Conservation (phyloP, 2,329 filamentous ascomycete species). For the Ceratocystis ficicola region DNA sequence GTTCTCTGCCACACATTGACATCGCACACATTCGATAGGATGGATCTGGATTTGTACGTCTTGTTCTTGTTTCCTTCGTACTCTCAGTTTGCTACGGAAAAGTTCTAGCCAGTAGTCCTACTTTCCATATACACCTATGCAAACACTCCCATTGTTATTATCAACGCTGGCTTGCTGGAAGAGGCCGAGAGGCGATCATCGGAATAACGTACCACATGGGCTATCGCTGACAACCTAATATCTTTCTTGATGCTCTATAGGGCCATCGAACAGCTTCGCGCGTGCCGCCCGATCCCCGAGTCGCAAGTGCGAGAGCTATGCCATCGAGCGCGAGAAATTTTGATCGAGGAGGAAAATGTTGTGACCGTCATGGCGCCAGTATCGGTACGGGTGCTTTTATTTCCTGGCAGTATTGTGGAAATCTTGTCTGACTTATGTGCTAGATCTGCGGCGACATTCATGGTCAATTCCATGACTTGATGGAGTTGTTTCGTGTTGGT, state of each 20-base stretch:
- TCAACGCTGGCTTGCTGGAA: not conserved
- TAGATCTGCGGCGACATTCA: constrained; percentile 95
- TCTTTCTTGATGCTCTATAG: constrained; percentile 35
- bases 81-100: not conserved
- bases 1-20: not conserved
- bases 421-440: not conserved
- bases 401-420: not conserved
- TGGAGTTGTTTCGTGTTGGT: constrained; percentile 91
- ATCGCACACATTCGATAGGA: constrained; percentile 34
- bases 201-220: not conserved
- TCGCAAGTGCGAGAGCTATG: constrained; percentile 90
- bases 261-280: constrained; percentile 87
- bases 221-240: not conserved
- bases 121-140: no score
- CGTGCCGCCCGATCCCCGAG: constrained; percentile 92
- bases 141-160: not conserved
- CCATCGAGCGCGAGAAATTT: constrained; percentile 87
- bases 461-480: constrained; percentile 90
- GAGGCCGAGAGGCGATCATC: not conserved
- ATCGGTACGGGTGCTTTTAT: constrained; percentile 47
- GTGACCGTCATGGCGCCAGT: constrained; percentile 91
- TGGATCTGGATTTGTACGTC: constrained; percentile 78
- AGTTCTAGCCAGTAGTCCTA: no score
- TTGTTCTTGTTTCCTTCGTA: not conserved
- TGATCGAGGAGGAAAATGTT: constrained; percentile 96